Evolutionary conservation across 192 early-diverging fungal genomes (phyloP).

Genomic region (Podila minutissima): DNA sequence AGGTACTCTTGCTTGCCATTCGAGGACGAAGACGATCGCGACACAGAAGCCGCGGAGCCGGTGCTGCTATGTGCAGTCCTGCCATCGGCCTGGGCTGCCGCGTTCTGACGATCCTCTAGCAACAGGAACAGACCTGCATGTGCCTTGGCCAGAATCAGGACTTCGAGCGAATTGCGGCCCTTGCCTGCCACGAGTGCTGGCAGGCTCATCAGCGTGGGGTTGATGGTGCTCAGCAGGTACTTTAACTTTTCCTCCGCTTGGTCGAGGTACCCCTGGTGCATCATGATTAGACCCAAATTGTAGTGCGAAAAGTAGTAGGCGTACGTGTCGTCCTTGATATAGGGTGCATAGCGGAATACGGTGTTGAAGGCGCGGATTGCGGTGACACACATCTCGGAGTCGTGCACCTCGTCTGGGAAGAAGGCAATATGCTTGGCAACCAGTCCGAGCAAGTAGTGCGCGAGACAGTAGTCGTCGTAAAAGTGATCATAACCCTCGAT

Average conservation of each 20-base stretch:
- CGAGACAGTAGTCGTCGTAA: slow-evolving; percentile 84
- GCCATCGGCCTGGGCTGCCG: background rate
- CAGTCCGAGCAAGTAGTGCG: slow-evolving; percentile 72
- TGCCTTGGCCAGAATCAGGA: slow-evolving; percentile 66
- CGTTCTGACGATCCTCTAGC: slow-evolving; percentile 26
- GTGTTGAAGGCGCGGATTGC: slow-evolving; percentile 42
- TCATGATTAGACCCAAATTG: slow-evolving; percentile 62
- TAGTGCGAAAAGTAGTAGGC: slow-evolving; percentile 65
- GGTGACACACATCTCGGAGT: slow-evolving; percentile 29
- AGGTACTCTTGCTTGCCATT: no score
- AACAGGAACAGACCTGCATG: slow-evolving; percentile 59
- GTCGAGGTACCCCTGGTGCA: slow-evolving; percentile 39
- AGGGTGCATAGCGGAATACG: slow-evolving; percentile 63
- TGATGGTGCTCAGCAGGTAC: slow-evolving; percentile 51
- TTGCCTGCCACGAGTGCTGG: slow-evolving; percentile 60
- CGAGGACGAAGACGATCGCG: background rate
- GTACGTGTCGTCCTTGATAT: slow-evolving; percentile 73
- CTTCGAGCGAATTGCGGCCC: slow-evolving; percentile 73
- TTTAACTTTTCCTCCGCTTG: slow-evolving; percentile 62
- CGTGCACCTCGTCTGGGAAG: slow-evolving; percentile 44
- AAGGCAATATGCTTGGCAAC: slow-evolving; percentile 69
- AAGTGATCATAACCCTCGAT: slow-evolving; percentile 54
- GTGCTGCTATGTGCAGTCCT: no score
- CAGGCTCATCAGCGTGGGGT: slow-evolving; percentile 43
- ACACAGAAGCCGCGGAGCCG: background rate